Evolutionary conservation across 306 rosid species (phyloP), one percentile per base, ranked within the genome.

Genomic region (Cucumis sativus): DNA sequence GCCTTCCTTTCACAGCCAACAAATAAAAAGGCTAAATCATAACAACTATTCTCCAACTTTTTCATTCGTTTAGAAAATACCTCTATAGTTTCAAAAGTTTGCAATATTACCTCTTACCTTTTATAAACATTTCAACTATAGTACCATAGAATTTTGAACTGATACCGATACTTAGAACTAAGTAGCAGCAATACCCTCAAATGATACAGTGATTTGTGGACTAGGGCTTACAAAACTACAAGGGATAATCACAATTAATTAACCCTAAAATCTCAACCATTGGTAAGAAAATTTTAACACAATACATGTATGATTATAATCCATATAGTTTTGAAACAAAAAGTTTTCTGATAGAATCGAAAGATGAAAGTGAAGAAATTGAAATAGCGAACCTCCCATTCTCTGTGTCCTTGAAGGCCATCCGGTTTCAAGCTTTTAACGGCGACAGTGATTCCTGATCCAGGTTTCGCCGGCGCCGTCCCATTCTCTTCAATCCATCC

Each of bases 401-500:
- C 98, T 86, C 98, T 89, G 83, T 93, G 98, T 77, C 98, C 98
- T 73, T 93, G 98, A 68, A 93, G 98, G 61, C 96, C 98, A 81
- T 94, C 98, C 23, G 92, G 97, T 82, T 94, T 94, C 83, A 94
- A 86, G 89, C 90, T 94, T 85, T 94, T 94, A 37, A 94, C 98
- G 47, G 97, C 98, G 72, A 94, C 98, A 0, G 98, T 88, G 80
- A 91, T 51, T 59, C 98, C 97, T 3, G 98, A 87, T 13, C 98
- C 98, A 0, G 98, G 98, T 73, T 91, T 93, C 1, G 98, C 98
- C 2, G 98, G 98, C 39, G 94, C 96, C 2, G 98, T 93, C 78
- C 98, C 98, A 77, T 86, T 92, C 83, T 91, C 98, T 86, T 90
- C 97, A 47, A 94, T 91, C 97, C 97, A 94, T 39, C 98, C 98